These are phyloP conservation scores for Mycosphaerella sp. DNA, from an alignment of 2,329 filamentous ascomycete species.

Conservation along the genomic window DNA sequence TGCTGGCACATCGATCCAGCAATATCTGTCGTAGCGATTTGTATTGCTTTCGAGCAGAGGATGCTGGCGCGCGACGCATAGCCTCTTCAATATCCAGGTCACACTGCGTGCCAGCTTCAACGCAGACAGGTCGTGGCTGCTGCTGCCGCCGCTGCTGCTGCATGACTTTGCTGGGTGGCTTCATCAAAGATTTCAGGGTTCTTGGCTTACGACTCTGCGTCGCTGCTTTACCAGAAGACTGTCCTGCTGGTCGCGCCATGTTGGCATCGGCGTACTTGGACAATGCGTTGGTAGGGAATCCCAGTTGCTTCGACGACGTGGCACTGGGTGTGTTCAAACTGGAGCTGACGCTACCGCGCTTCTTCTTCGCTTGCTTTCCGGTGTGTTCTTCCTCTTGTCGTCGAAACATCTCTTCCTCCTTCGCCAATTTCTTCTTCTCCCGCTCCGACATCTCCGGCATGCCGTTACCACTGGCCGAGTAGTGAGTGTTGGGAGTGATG, in stretches of 20 bases:
- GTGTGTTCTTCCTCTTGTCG: constrained; percentile 54
- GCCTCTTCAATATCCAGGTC: constrained; percentile 33
- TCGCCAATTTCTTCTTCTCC: constrained; percentile 57
- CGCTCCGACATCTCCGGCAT: constrained; percentile 52
- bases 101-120: constrained; percentile 30
- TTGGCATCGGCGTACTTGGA: constrained; percentile 27
- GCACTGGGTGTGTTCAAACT: constrained; percentile 46
- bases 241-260: constrained; percentile 17
- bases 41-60: constrained; percentile 23
- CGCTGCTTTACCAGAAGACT: constrained; percentile 19
- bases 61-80: constrained; percentile 14
- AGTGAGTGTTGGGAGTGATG: constrained; percentile 52
- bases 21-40: constrained; percentile 30
- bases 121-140: constrained; percentile 29
- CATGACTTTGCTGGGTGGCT: constrained; percentile 8
- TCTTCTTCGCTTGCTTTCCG: constrained; percentile 46
- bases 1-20: constrained; percentile 31
- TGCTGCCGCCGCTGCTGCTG: constrained; percentile 10
- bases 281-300: constrained; percentile 27
- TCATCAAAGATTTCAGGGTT: constrained; percentile 16
- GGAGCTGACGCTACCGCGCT: constrained; percentile 52
- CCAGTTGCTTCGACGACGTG: constrained; percentile 39
- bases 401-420: constrained; percentile 56
- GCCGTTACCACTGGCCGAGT: constrained; percentile 40
- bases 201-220: constrained; percentile 20